Evolutionary conservation across 306 rosid species (phyloP).

Genomic region (Trifolium pratense): DNA sequence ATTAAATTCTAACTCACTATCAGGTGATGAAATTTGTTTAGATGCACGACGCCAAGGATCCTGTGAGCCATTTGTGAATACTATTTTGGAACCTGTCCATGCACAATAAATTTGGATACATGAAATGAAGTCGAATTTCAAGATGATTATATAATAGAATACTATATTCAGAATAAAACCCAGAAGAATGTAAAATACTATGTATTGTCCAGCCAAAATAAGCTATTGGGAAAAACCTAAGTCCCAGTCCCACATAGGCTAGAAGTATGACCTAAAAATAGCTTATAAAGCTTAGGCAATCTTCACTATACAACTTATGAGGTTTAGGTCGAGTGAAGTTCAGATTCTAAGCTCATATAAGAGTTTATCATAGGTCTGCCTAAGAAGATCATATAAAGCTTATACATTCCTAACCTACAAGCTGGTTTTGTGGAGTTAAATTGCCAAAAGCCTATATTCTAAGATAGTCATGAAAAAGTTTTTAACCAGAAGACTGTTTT

Average conservation of each 20-base stretch:
- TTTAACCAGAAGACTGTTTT: not conserved
- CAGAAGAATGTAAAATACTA: slow-evolving; percentile 10
- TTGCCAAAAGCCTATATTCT: not conserved
- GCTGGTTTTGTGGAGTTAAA: not conserved
- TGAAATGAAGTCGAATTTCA: slow-evolving; percentile 23
- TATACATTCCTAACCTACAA: not conserved
- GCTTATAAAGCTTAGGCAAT: not conserved
- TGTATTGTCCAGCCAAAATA: slow-evolving; percentile 14
- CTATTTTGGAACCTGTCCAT: slow-evolving; percentile 79
- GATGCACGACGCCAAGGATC: slow-evolving; percentile 99
- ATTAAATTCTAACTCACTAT: slow-evolving; percentile 65
- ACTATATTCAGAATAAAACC: slow-evolving; percentile 20
- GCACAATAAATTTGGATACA: slow-evolving; percentile 39
- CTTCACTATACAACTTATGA: not conserved
- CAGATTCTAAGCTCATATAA: not conserved
- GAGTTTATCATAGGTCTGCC: not conserved
- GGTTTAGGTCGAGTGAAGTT: not conserved
- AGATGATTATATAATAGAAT: slow-evolving; percentile 5
- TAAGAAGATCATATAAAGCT: not conserved
- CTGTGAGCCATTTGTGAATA: slow-evolving; percentile 92
- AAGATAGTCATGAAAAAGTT: slow-evolving; percentile 6
- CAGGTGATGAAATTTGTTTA: slow-evolving; percentile 76
- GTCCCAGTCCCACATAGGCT: not conserved
- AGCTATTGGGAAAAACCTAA: not conserved
- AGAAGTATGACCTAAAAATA: not conserved